Base-by-base conservation (phyloP, 768 basidiomycete species). In the Hebeloma cylindrosporum region DNA sequence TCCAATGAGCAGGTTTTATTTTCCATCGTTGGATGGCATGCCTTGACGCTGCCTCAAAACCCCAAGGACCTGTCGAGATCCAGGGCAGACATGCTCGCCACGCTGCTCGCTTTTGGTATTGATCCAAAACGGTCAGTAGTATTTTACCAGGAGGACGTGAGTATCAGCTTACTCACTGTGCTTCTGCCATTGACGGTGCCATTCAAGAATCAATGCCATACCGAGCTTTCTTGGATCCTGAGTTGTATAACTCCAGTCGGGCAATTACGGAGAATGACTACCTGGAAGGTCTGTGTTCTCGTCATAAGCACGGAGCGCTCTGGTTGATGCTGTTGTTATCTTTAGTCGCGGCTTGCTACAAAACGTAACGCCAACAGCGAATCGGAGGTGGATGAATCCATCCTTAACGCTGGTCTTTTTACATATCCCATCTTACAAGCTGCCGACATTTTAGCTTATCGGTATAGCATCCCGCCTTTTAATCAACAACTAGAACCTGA, bases 341-440 rank as follows among this genome's bases (percentile, higher is more conserved):
- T n/a, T 27, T 56, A 93, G 91, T 79, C 86, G 7, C 82, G 88
- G 47, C 68, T 94, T 3, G 88, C 85, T 8, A 75, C 79, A 7
- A 78, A 83, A 7, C 73, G 86, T 37, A 92, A 92, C 56, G 81
- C 85, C 2, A 80, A 77, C 29, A 77, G 79, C 33, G 84, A 88
- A 58, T 80, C 83, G 3, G 83, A 91, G 51, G 73, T 93, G 7
- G 83, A 90, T 58, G 93, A 96, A 49, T 82, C 83, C 0, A 66
- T 85, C 47, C 76, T 96, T 1, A 90, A 92, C 47, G 75, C 84
- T 0, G 95, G 94, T 1, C 68, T 97, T 16, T 82, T 97, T 53
- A 91, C 91, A 2, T 96, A 97, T 63, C 95, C 94, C 0, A 81
- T 95, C 9, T 73, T 98, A 0, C 93, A 96, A 71, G 90, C 92